phyloP scores from a whole-genome alignment of 306 rosid species.

The Vigna unguiculata region DNA sequence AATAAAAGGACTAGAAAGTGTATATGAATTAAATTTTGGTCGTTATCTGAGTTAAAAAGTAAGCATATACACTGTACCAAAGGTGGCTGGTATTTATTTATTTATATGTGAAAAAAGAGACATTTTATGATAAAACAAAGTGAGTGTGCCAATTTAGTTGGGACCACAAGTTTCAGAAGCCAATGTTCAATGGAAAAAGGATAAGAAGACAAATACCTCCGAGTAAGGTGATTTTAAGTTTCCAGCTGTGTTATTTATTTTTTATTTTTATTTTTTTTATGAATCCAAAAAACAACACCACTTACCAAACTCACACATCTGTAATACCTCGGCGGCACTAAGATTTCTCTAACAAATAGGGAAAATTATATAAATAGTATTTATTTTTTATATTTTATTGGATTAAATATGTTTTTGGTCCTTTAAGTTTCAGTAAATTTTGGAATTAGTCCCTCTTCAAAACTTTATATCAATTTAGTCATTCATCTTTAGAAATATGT shows the following conservation, averaged over 20 bases:
- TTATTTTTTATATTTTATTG: too few relatives aligned
- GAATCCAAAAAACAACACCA: not conserved
- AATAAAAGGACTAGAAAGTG: too few relatives aligned
- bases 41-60: too few relatives aligned
- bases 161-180: constrained; percentile 26
- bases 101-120: not conserved
- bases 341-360: not conserved
- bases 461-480: too few relatives aligned
- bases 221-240: not conserved
- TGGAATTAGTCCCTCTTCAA: too few relatives aligned
- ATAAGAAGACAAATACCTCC: constrained; percentile 37
- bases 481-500: too few relatives aligned
- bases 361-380: too few relatives aligned
- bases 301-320: not conserved
- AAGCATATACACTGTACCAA: not conserved
- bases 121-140: constrained; percentile 1
- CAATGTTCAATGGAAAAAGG: constrained; percentile 24
- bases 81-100: not conserved
- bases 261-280: not conserved
- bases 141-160: not conserved
- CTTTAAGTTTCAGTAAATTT: too few relatives aligned
- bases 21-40: too few relatives aligned
- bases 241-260: constrained; percentile 17
- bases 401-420: too few relatives aligned
- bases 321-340: not conserved